Evolutionary conservation across 202 grass and related monocot species (phyloP).

Genomic region (Bolboschoenoplectus hybrid): DNA sequence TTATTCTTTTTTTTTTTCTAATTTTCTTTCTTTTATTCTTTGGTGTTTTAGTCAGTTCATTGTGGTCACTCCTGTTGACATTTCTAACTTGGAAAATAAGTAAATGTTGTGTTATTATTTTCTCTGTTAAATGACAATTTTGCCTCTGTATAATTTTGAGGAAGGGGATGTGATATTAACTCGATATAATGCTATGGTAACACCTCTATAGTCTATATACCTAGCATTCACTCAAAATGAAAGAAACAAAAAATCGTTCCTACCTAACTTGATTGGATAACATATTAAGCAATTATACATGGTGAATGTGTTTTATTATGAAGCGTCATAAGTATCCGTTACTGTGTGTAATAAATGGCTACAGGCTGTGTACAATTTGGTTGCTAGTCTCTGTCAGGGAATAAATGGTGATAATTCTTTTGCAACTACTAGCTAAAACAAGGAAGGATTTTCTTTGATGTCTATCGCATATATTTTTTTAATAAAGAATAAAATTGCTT

Average conservation of each 20-base stretch:
- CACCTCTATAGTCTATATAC: background rate
- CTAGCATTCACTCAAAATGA: background rate
- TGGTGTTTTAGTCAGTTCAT: background rate
- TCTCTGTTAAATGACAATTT: background rate
- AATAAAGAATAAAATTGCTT: too few relatives aligned
- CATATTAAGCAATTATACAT: background rate
- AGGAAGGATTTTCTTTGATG: background rate
- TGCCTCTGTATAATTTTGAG: background rate
- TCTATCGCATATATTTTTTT: background rate
- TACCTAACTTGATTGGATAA: constrained; percentile 3
- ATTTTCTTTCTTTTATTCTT: background rate
- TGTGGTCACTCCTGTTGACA: constrained; percentile 30
- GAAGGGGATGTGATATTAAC: background rate
- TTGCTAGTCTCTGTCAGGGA: background rate
- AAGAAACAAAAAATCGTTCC: background rate
- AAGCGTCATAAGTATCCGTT: background rate
- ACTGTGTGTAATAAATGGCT: background rate
- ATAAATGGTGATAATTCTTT: constrained; percentile 5
- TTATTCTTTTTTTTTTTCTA: constrained; percentile 18
- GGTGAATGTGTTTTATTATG: background rate
- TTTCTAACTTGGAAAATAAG: constrained; percentile 21
- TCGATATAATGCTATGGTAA: background rate
- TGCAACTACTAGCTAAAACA: background rate
- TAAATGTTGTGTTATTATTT: background rate
- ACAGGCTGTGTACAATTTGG: constrained; percentile 13